Evolutionary conservation across 805 yeast genomes (phyloP), one percentile per base, ranked within the genome.

Genomic region (Priceomyces carsonii): DNA sequence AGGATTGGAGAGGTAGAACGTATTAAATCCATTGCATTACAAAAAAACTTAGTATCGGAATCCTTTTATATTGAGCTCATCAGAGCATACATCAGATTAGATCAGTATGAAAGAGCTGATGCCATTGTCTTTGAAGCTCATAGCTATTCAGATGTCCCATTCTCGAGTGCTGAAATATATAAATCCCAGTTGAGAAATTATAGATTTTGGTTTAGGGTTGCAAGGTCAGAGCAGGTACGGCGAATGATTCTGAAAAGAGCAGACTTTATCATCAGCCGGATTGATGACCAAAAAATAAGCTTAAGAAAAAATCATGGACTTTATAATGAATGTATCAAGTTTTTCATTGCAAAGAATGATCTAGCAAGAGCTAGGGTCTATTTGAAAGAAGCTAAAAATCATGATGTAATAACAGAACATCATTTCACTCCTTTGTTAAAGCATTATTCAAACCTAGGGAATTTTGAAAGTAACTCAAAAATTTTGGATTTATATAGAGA

Each of bases 51-150:
- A 8, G 41, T 49, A 13, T 55, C 55, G 35, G 55, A 50, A n/a
- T 36, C 42, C 3, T 55, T 64, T 37, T 60, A 57, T 39, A 29
- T 44, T 14, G 45, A 53, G 10, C 40, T 64, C 32, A 55, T 61
- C 20, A 26, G 43, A 7, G 63, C 64, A 6, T 58, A 60, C 30
- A 51, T 61, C 4, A 49, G 45, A 23, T 39, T 60, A 18, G 62
- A 58, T 6, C 61, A 62, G 33, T 55, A 47, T 38, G 59, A 53
- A 29, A 25, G 38, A 13, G 75, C 73, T 1, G 67, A 67, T 30
- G 43, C 40, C 8, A 33, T 58, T 20, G 48, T 63, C 7, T 46
- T 39, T 18, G 53, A 57, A 24, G 70, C 68, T 2, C 71, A 66
- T 29, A 35, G 33, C n/a, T 28, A 36, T 1, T 53, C 63, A 5